Evolutionary conservation across 78 protist genomes (phyloP).

Genomic region (Abeoforma whisleri): DNA sequence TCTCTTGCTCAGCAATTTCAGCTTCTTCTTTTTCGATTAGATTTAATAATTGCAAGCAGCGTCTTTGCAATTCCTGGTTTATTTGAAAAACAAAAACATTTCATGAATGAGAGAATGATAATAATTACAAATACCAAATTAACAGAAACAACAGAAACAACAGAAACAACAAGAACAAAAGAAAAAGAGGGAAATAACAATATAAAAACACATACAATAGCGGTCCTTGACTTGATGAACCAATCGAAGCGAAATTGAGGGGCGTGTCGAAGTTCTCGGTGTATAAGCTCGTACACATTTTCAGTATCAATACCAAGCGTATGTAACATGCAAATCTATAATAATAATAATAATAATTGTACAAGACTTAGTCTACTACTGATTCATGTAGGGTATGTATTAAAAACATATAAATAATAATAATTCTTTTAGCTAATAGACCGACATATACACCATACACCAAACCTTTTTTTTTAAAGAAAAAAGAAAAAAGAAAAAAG

Average conservation of each 20-base stretch:
- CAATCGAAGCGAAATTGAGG: slow-evolving; percentile 75
- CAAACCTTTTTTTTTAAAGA: too few species aligned
- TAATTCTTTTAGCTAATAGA: neutral
- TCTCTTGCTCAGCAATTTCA: neutral
- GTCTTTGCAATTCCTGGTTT: too few species aligned
- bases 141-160: too few species aligned
- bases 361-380: too few species aligned
- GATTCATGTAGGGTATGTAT: neutral
- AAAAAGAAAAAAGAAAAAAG: too few species aligned
- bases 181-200: too few species aligned
- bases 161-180: too few species aligned
- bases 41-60: slow-evolving; percentile 34
- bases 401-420: neutral
- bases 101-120: too few species aligned
- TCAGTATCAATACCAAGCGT: slow-evolving; percentile 49
- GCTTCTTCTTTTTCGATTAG: slow-evolving; percentile 47
- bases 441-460: too few species aligned
- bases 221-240: slow-evolving; percentile 63
- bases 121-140: too few species aligned
- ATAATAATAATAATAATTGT: too few species aligned
- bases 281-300: slow-evolving; percentile 22
- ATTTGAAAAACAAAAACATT: too few species aligned
- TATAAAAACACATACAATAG: slow-evolving; percentile 27
- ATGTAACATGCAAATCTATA: slow-evolving; percentile 45
- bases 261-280: slow-evolving; percentile 50